Evolutionary conservation across 169 alveolate genomes (phyloP).

Genomic region (Amoebophrya sp.): DNA sequence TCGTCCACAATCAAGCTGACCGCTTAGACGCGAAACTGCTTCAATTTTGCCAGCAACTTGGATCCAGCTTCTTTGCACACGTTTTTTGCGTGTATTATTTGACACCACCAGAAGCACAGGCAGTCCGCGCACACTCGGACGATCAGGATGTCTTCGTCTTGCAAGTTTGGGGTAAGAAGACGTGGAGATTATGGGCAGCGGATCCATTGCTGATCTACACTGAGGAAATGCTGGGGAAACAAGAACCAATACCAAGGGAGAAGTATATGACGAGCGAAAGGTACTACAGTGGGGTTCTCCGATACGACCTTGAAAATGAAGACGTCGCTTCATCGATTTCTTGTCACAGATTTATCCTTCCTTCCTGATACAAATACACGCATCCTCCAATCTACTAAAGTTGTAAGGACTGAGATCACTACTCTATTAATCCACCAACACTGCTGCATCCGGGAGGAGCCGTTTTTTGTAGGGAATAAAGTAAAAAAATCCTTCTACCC

Average conservation of each 20-base stretch:
- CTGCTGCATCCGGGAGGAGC: not conserved
- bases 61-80: slow-evolving; percentile 32
- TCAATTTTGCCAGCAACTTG: slow-evolving; percentile 36
- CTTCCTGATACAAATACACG: too few relatives aligned
- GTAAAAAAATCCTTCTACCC: too few relatives aligned
- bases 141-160: slow-evolving; percentile 52
- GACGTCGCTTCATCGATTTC: too few relatives aligned
- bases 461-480: not conserved
- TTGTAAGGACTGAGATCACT: too few relatives aligned
- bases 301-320: too few relatives aligned
- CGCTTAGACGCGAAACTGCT: not conserved
- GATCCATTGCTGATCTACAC: slow-evolving; percentile 26
- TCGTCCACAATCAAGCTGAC: slow-evolving; percentile 51
- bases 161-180: slow-evolving; percentile 49
- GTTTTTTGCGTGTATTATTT: slow-evolving; percentile 49
- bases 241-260: not conserved
- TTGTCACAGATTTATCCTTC: too few relatives aligned
- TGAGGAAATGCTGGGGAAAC: slow-evolving; percentile 49
- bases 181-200: slow-evolving; percentile 35
- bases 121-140: slow-evolving; percentile 51
- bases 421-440: too few relatives aligned
- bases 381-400: too few relatives aligned
- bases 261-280: too few relatives aligned
- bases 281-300: too few relatives aligned
- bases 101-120: slow-evolving; percentile 47